Conservation (phyloP, 108 stramenopile species). For the Fragilaria radians region DNA sequence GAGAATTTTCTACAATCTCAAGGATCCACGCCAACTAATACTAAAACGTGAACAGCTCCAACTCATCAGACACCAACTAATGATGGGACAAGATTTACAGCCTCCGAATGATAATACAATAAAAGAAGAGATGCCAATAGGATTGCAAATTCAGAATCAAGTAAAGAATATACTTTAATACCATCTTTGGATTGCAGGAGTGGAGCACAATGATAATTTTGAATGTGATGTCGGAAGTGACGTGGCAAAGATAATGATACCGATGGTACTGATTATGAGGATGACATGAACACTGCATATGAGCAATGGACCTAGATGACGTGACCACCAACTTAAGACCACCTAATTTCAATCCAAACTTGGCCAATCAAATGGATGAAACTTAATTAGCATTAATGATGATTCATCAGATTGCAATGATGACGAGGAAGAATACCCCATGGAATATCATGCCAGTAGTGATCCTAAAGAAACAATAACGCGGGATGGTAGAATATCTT, state of each 20-base stretch:
- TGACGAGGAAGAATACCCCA: not conserved
- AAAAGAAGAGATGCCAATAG: constrained; percentile 10
- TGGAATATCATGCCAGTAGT: not conserved
- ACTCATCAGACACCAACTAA: too few relatives aligned
- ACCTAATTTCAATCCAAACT: not conserved
- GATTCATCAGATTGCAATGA: too few relatives aligned
- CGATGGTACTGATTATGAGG: not conserved
- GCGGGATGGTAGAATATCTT: not conserved
- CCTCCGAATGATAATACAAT: constrained; percentile 9
- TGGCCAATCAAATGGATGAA: not conserved
- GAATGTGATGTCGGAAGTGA: not conserved
- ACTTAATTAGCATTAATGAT: too few relatives aligned
- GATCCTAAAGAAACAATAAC: not conserved
- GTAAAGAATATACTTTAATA: not conserved
- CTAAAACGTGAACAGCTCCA: too few relatives aligned
- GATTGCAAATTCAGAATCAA: constrained; percentile 8
- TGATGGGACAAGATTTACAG: too few relatives aligned
- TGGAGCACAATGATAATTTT: not conserved
- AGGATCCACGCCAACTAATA: too few relatives aligned
- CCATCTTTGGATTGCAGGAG: constrained; percentile 24
- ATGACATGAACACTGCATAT: not conserved
- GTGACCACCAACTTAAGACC: not conserved
- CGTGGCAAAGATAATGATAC: not conserved
- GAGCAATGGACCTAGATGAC: not conserved
- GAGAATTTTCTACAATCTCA: too few relatives aligned